A percentile compares a stretch with the other conserved stretches of the same genome.
phyloP scores from a whole-genome alignment of 257 asterid species.

The Verbascum thapsus region DNA sequence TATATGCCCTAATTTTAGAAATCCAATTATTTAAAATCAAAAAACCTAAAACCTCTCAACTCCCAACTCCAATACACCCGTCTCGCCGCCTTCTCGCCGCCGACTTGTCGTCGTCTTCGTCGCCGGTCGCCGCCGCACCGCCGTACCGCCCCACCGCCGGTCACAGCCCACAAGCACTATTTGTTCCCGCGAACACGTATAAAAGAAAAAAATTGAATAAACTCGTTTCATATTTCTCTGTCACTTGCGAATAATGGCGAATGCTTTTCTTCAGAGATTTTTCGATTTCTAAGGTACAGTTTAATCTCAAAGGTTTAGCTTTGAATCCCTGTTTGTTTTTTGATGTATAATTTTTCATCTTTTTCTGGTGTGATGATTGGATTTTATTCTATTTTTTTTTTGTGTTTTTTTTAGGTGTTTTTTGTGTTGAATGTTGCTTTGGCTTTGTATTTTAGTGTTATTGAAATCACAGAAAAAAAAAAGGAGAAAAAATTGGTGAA shows the following conservation, averaged over 20 bases:
- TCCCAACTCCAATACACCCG: too few relatives aligned
- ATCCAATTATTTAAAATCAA: too few relatives aligned
- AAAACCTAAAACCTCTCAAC: too few relatives aligned
- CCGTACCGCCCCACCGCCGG: too few relatives aligned
- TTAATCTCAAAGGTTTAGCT: background rate
- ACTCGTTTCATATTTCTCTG: conserved; percentile 13
- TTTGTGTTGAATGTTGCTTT: conserved; percentile 8
- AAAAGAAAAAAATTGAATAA: conserved; percentile 23
- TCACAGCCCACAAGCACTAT: conserved; percentile 26
- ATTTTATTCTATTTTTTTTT: too few relatives aligned
- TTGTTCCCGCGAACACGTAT: conserved; percentile 48
- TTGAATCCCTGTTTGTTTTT: background rate
- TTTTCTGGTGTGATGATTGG: background rate
- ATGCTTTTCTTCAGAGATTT: conserved; percentile 19
- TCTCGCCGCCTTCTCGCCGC: too few relatives aligned
- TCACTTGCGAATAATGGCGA: background rate
- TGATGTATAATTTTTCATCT: background rate
- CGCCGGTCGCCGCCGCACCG: too few relatives aligned
- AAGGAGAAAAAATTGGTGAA: background rate
- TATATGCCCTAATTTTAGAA: too few relatives aligned
- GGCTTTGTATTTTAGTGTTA: conserved; percentile 6
- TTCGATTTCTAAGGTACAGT: conserved; percentile 28
- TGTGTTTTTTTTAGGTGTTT: background rate
- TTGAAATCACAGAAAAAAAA: background rate
- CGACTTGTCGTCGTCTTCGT: too few relatives aligned